Percentiles rank a stretch among this genome's conserved stretches.
Conservation (phyloP, 164 flowering plant genomes). For the Nymphaea thermarum region DNA sequence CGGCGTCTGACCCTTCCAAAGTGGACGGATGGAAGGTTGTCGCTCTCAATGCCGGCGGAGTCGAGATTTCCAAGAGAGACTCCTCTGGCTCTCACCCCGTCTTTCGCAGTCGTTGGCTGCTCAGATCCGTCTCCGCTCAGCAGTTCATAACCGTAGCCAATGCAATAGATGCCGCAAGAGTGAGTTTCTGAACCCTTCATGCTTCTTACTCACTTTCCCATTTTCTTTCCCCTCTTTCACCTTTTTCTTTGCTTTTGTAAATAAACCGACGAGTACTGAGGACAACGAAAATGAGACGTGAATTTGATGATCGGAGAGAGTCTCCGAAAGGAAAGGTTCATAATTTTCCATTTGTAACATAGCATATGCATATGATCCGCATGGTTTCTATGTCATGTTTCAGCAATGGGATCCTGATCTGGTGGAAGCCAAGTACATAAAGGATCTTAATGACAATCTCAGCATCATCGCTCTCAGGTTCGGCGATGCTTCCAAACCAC, state of each 20-base stretch:
- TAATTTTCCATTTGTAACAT: not conserved
- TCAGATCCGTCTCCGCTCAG: constrained; percentile 58
- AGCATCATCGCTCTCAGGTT: constrained; percentile 66
- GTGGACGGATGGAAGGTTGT: constrained; percentile 39
- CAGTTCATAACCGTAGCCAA: constrained; percentile 81
- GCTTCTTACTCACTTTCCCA: too few relatives aligned
- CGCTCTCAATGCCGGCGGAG: constrained; percentile 35
- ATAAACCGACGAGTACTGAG: not conserved
- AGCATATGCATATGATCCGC: not conserved
- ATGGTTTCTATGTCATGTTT: not conserved
- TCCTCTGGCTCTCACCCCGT: constrained; percentile 43
- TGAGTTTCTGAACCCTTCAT: constrained; percentile 3
- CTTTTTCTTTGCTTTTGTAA: not conserved
- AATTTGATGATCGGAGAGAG: not conserved
- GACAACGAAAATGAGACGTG: not conserved
- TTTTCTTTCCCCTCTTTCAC: too few relatives aligned
- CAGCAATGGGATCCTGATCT: constrained; percentile 89
- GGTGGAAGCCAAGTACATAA: constrained; percentile 71
- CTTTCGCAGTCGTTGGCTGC: constrained; percentile 68
- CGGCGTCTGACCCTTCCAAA: constrained; percentile 44
- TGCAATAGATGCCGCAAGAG: constrained; percentile 92
- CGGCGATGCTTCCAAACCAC: constrained; percentile 57
- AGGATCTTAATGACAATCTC: constrained; percentile 59
- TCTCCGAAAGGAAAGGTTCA: not conserved
- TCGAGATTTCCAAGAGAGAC: constrained; percentile 64